Evolutionary conservation across 1,284 basidiomycete genomes (phyloP).

Genomic region (Malassezia nana): DNA sequence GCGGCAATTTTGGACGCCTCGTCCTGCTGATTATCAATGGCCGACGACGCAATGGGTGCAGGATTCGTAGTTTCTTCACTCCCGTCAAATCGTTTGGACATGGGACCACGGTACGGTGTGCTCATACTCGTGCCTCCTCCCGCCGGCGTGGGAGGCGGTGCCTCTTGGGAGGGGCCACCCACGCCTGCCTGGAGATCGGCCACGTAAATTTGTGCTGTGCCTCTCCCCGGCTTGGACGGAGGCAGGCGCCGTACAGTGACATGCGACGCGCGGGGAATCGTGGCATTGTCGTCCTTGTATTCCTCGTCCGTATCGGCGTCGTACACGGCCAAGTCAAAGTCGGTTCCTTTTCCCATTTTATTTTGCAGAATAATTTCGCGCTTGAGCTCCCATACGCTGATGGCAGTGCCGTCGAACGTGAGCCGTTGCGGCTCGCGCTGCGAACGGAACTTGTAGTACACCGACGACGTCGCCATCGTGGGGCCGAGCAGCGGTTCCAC

Average conservation of each 20-base stretch:
- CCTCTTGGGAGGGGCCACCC: slow-evolving; percentile 14
- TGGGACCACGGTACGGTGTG: slow-evolving; percentile 45
- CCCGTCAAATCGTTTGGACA: slow-evolving; percentile 82
- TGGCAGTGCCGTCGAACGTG: slow-evolving; percentile 94
- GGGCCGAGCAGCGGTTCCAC: background rate
- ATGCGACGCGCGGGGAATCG: slow-evolving; percentile 87
- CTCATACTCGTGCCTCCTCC: slow-evolving; percentile 11
- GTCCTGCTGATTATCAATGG: slow-evolving; percentile 17
- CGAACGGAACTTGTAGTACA: slow-evolving; percentile 97
- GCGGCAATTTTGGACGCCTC: slow-evolving; percentile 60
- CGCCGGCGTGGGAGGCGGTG: slow-evolving; percentile 17
- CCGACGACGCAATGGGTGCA: background rate
- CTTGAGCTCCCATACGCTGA: slow-evolving; percentile 98
- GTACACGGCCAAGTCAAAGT: slow-evolving; percentile 85
- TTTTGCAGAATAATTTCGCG: slow-evolving; percentile 94
- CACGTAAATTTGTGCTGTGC: slow-evolving; percentile 79
- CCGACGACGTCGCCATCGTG: slow-evolving; percentile 51
- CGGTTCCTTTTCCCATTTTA: slow-evolving; percentile 87
- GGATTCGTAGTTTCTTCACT: slow-evolving; percentile 55
- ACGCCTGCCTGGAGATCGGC: slow-evolving; percentile 48
- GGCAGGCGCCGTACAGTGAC: slow-evolving; percentile 85
- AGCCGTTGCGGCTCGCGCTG: slow-evolving; percentile 87
- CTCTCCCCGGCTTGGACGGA: slow-evolving; percentile 72
- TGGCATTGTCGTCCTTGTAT: slow-evolving; percentile 77
- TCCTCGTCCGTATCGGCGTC: slow-evolving; percentile 53